Evolutionary conservation across 169 alveolate genomes (phyloP).

Genomic region (Plasmodium knowlesi): DNA sequence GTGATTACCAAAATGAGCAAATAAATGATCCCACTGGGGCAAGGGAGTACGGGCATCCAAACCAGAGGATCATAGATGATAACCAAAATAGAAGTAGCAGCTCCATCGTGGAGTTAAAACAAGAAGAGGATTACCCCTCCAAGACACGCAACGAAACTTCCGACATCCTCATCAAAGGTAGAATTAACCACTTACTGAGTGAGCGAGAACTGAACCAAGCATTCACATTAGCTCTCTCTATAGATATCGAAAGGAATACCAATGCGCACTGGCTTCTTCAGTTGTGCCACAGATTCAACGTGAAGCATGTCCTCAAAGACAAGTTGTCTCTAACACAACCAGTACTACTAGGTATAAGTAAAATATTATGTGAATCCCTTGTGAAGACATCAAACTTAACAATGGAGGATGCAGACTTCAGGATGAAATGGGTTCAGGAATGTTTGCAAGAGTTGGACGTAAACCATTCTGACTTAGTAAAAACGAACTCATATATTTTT

Average conservation of each 20-base stretch:
- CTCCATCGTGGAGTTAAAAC: conserved; percentile 5
- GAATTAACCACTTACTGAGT: conserved; percentile 63
- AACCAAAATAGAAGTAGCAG: background rate
- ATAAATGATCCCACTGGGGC: background rate
- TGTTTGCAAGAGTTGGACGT: conserved; percentile 25
- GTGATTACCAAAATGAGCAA: background rate
- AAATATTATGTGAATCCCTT: conserved; percentile 54
- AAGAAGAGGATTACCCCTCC: background rate
- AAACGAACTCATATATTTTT: conserved; percentile 52
- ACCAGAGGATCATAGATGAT: background rate
- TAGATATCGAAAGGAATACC: conserved; percentile 66
- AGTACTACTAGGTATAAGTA: conserved; percentile 54
- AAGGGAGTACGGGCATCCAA: background rate
- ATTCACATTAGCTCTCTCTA: conserved; percentile 55
- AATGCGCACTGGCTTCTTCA: conserved; percentile 53
- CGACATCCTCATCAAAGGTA: conserved; percentile 50
- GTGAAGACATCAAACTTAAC: background rate
- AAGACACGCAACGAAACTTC: background rate
- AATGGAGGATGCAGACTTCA: conserved; percentile 29
- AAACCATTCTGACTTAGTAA: conserved; percentile 32
- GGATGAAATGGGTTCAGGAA: conserved; percentile 44
- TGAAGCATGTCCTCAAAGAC: background rate
- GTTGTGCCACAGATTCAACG: conserved; percentile 34
- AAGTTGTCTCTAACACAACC: conserved; percentile 49
- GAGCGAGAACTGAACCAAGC: conserved; percentile 63